phyloP scores from a whole-genome alignment of 2,329 filamentous ascomycete species.

The Colletotrichum spinosum region DNA sequence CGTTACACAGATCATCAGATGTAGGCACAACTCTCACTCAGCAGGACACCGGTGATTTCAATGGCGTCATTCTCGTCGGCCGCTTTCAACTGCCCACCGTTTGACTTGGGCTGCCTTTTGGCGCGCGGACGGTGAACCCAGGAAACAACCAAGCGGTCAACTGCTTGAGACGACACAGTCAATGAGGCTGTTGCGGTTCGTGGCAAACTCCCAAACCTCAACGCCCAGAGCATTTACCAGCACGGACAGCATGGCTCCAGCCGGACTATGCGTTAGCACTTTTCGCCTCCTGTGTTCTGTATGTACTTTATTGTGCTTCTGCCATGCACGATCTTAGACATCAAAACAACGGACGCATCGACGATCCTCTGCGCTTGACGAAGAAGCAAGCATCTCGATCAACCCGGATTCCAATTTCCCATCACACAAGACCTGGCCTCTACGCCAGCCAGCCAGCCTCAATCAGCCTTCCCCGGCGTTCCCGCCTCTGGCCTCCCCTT shows the following conservation, averaged over 20 bases:
- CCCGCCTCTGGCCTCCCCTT: conserved; percentile 7
- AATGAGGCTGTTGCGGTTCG: conserved; percentile 7
- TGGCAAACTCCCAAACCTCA: conserved; percentile 15
- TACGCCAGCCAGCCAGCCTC: conserved; percentile 8
- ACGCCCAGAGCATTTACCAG: conserved; percentile 13
- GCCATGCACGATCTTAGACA: conserved; percentile 24
- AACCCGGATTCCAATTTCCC: conserved; percentile 7
- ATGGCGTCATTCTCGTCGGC: conserved; percentile 16
- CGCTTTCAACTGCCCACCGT: neutral
- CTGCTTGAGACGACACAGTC: conserved; percentile 25
- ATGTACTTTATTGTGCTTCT: too few species aligned
- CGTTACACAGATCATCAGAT: neutral
- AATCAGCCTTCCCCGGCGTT: conserved; percentile 24
- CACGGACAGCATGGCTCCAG: conserved; percentile 29
- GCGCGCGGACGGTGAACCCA: neutral
- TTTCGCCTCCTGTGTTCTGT: conserved; percentile 1
- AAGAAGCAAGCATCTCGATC: conserved; percentile 26
- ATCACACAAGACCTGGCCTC: neutral
- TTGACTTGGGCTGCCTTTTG: conserved; percentile 1
- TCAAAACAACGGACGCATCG: conserved; percentile 26
- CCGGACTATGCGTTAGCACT: conserved; percentile 25
- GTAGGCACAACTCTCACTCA: neutral
- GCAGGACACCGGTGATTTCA: neutral
- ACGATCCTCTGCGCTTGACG: conserved; percentile 19
- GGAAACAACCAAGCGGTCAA: conserved; percentile 14